Evolutionary conservation across 1,284 basidiomycete genomes (phyloP), one percentile per base, ranked within the genome.

Genomic region (Rhodotorula sp.): DNA sequence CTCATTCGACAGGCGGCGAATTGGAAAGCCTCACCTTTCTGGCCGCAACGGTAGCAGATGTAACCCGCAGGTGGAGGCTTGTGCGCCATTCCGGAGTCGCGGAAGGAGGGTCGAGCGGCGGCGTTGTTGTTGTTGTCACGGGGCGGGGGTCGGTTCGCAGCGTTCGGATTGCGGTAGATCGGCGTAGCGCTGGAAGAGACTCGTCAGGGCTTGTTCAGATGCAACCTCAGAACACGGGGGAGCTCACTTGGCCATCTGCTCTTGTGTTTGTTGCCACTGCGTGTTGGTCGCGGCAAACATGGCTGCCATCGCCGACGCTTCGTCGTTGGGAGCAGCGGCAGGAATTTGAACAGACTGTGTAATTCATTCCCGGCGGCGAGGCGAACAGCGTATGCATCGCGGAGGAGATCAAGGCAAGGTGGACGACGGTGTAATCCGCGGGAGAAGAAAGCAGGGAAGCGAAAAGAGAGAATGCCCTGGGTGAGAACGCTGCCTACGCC

Each of bases 1-100:
- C 49, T 70, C 63, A 49, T 68, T 61, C 20, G 68, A 63, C 23
- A 29, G 47, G n/a, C 16, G 23, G 52, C 70, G 29, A 46, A 46
- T 21, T n/a, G 69, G 26, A 31, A 79, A 15, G 8, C 15, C 88
- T 70, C 79, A 93, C 93, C 94, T 87, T 97, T 97, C 83, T 97
- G 91, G 57, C 95, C 95, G 83, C 97, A 99, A 54, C 97, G 89
- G 82, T 98, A 98, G 81, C 97, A 99, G n/a, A 99, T 94, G 83
- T 99, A 99, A 67, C 95, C 97, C 6, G 91, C 86, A 26, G 94
- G 94, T 15, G 96, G 84, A 43, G 83, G 82, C 67, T 75, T 78
- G 64, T 77, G 77, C 43, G 68, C 56, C 31, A 64, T 47, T 5
- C n/a, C n/a, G 10, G 65, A 49, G 49, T 62, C 67, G 56, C 63